Conservation (phyloP, 495 filamentous ascomycete species). For the Cenococcum geophilum region DNA sequence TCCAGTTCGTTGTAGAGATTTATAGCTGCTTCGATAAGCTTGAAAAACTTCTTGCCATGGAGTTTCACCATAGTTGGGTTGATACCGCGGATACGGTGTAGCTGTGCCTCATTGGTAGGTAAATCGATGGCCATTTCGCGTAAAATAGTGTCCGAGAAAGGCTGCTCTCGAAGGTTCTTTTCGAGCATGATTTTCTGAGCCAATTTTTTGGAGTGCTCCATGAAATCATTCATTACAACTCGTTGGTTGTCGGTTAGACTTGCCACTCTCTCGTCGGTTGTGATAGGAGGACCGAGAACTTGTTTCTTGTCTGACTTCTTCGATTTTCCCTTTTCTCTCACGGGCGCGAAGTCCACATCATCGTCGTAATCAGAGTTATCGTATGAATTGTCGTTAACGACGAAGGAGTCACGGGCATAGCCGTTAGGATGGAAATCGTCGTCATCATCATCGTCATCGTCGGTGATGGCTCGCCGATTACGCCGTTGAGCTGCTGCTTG, state of each 20-base stretch:
- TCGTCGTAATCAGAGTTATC: slow-evolving; percentile 42
- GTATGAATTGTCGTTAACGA: slow-evolving; percentile 36
- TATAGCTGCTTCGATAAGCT: slow-evolving; percentile 53
- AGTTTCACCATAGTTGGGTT: slow-evolving; percentile 60
- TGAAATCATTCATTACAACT: slow-evolving; percentile 60
- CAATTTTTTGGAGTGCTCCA: slow-evolving; percentile 55
- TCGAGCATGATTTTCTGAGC: slow-evolving; percentile 61
- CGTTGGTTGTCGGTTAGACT: slow-evolving; percentile 55
- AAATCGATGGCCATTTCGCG: slow-evolving; percentile 79
- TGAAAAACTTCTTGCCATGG: slow-evolving; percentile 64
- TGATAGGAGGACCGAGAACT: slow-evolving; percentile 64
- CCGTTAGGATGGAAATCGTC: slow-evolving; percentile 29
- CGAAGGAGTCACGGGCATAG: slow-evolving; percentile 12
- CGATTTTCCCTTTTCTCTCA: slow-evolving; percentile 40
- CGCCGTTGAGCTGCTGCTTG: slow-evolving; percentile 50
- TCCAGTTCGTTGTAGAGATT: slow-evolving; percentile 50
- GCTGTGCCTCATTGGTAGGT: slow-evolving; percentile 53
- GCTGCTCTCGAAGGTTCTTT: slow-evolving; percentile 53
- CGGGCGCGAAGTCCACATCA: slow-evolving; percentile 55
- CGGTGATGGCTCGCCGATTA: slow-evolving; percentile 26
- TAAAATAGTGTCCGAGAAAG: slow-evolving; percentile 72
- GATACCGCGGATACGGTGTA: slow-evolving; percentile 64
- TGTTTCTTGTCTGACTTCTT: slow-evolving; percentile 32
- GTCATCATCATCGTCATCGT: slow-evolving; percentile 38
- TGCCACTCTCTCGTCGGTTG: slow-evolving; percentile 56